Evolutionary conservation across 1,284 basidiomycete genomes (phyloP), one percentile per base, ranked within the genome.

Genomic region (Austropuccinia psidii): DNA sequence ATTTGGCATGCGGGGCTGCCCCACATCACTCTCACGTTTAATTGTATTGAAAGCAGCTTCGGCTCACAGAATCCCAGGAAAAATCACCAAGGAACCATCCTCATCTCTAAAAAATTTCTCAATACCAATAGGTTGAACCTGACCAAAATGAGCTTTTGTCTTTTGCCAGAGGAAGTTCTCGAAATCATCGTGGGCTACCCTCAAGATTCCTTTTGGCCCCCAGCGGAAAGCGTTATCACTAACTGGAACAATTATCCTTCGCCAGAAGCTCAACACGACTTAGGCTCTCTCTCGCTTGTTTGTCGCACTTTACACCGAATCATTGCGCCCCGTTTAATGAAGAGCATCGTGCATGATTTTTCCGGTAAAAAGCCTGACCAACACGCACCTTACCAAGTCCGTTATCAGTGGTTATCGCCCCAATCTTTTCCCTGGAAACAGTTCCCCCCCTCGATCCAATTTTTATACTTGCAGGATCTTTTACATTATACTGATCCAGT

Each of bases 231-330:
- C 33, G 65, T 31, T 24, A 54, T 68, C 29, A 68, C 65, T n/a
- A 52, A 68, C 33, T 68, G 65, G 65, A 57, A 29, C 45, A 68
- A 39, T 31, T 55, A 68, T 29, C 65, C 65, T n/a, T 68, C 65
- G 19, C 17, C 39, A 7, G 21, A 7, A 68, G 31, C 52, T 43
- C 65, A 68, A 54, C 65, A 39, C 17, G 52, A 54, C 65, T 55
- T 68, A 8, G 35, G 50, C 31, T 24, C 65, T 15, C 65, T 68
- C 7, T 54, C 45, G 13, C 52, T 54, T 19, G 49, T 57, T 11
- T 68, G 47, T 29, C 49, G 65, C 17, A 24, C 31, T 41, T 52
- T 68, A 7, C n/a, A 68, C 52, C n/a, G 50, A 29, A 68, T 68
- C 35, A n/a, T 57, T 13, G 29, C 29, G 39, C 65, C 65, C 21